Evolutionary conservation across 202 grass and related monocot genomes (phyloP).

Genomic region (Alloteropsis angusta): DNA sequence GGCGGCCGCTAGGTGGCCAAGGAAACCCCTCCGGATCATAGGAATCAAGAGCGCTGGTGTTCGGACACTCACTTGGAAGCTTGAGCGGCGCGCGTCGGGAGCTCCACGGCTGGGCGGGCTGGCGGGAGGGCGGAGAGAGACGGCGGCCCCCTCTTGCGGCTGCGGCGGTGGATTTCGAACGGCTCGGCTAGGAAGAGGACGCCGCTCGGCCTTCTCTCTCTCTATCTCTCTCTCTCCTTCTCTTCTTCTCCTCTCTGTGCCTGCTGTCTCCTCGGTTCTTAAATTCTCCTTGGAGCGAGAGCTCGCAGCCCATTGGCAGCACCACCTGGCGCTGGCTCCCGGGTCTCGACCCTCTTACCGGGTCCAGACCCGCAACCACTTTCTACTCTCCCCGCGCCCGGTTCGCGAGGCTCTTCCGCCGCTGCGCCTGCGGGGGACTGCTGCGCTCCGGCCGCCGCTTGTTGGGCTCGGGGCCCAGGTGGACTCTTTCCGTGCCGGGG

Average conservation of each 20-base stretch:
- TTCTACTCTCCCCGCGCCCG: not conserved
- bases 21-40: not conserved
- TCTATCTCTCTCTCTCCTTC: not conserved
- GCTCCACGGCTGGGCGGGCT: not conserved
- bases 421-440: not conserved
- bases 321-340: not conserved
- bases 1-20: not conserved
- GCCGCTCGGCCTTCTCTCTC: not conserved
- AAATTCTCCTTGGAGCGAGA: constrained; percentile 32
- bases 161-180: not conserved
- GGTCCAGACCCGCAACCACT: not conserved
- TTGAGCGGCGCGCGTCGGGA: not conserved
- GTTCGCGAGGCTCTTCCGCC: not conserved
- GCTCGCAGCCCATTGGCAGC: constrained; percentile 35
- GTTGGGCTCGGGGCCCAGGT: not conserved
- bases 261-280: constrained; percentile 22
- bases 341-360: not conserved
- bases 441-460: not conserved
- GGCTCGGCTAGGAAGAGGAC: not conserved
- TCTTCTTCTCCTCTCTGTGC: not conserved
- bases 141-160: not conserved
- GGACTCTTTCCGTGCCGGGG: not conserved
- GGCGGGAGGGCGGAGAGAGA: not conserved
- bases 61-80: constrained; percentile 10
- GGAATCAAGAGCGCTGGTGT: not conserved